phyloP scores from a whole-genome alignment of 768 basidiomycete genomes.

The Leucocoprinus birnbaumii region DNA sequence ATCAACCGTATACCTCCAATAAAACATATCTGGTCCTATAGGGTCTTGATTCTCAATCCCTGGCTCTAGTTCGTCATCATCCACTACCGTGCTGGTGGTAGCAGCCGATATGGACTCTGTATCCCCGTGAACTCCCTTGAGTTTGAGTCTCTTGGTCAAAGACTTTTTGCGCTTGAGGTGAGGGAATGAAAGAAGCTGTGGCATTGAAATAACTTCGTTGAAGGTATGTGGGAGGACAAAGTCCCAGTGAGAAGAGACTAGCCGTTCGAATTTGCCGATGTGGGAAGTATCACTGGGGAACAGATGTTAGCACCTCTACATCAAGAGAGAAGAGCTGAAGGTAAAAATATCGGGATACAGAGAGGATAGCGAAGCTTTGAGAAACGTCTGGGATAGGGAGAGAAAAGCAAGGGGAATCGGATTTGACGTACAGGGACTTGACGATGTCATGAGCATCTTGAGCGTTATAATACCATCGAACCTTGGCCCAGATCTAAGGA shows the following conservation, averaged over 20 bases:
- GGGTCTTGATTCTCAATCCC: slow-evolving; percentile 28
- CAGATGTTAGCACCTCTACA: too few species aligned
- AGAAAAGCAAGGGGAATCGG: background rate
- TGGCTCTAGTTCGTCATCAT: slow-evolving; percentile 17
- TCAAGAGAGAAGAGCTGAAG: too few species aligned
- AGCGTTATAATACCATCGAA: slow-evolving; percentile 56
- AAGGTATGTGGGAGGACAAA: slow-evolving; percentile 43
- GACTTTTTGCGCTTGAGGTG: background rate
- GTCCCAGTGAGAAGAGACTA: slow-evolving; percentile 48
- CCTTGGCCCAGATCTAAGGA: slow-evolving; percentile 46
- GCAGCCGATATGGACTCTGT: slow-evolving; percentile 18
- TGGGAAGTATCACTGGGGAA: slow-evolving; percentile 30
- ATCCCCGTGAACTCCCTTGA: background rate
- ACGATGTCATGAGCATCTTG: slow-evolving; percentile 40
- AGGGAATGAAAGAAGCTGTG: background rate
- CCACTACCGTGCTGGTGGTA: slow-evolving; percentile 26
- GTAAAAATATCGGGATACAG: too few species aligned
- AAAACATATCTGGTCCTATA: slow-evolving; percentile 44
- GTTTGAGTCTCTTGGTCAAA: background rate
- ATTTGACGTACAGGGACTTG: slow-evolving; percentile 51
- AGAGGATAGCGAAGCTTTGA: background rate
- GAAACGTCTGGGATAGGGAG: background rate
- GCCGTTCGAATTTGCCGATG: slow-evolving; percentile 46
- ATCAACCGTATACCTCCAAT: slow-evolving; percentile 42
- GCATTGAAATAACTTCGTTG: slow-evolving; percentile 31